Evolutionary conservation across 352 stramenopile species (phyloP), one percentile per base, ranked within the genome.

Genomic region (Globisporangium mamillatum): DNA sequence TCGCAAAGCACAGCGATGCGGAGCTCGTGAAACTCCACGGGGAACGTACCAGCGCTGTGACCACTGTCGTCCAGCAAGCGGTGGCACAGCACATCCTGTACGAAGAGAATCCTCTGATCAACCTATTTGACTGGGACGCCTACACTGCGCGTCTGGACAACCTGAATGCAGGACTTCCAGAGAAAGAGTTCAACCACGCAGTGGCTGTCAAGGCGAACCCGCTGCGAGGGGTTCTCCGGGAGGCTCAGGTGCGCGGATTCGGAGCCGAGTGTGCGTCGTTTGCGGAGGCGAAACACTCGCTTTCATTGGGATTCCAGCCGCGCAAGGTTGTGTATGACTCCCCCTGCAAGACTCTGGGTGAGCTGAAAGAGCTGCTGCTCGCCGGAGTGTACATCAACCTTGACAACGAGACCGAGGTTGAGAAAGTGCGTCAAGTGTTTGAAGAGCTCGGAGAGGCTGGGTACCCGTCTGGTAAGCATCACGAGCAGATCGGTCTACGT

Each of bases 351-450:
- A 98, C 93, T 16, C 36, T 79, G 20, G 69, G 71, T 8, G 94
- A 98, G 71, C 71, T 98, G 27, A 74, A 79, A 29, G 82, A 91
- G 50, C 81, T 96, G 64, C 70, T 98, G 56, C 56, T 74, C 57
- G 77, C 80, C 29, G 91, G 92, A 2, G 84, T 97, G 22, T 92
- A 93, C 66, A 84, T 98, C 66, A 98, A 98, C 77, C 63, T 95
- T 18, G 94, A 98, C 78, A 98, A 97, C 69, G 79, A 96, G 63
- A 75, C 97, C 34, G 94, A 98, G 64, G 79, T 98, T 25, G 70
- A 75, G 67, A 94, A 95, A 63, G 81, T 92, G 66, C 80, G 83
- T 36, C 59, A 75, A 56, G 75, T 89, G 8, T 84, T 97, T 34
- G 55, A 36, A 0, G 73, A 85, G 22, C 61, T 88, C n/a, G 66